phyloP scores from a whole-genome alignment of 257 asterid genomes.

The Schizonepeta tenuifolia region DNA sequence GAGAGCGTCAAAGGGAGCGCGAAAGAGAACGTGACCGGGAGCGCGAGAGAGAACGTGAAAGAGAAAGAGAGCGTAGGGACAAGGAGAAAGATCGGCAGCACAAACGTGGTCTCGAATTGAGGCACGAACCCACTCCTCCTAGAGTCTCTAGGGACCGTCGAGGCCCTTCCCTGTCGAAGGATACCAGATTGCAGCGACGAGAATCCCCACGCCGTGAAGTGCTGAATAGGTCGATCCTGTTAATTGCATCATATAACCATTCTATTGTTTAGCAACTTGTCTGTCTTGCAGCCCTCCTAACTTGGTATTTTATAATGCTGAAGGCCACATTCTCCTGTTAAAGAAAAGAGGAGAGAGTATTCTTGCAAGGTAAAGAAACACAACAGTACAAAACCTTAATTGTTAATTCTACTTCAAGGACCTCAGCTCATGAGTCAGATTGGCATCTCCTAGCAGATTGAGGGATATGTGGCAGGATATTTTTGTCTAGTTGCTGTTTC shows the following conservation, averaged over 20 bases:
- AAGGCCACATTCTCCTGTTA: conserved; percentile 97
- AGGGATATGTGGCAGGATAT: conserved; percentile 29
- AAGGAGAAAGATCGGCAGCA: conserved; percentile 70
- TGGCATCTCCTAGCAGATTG: conserved; percentile 28
- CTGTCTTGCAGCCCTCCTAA: conserved; percentile 74
- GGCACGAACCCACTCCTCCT: conserved; percentile 75
- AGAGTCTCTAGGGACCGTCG: conserved; percentile 80
- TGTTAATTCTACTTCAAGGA: conserved; percentile 30
- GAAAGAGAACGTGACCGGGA: conserved; percentile 59
- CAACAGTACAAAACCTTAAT: conserved; percentile 40
- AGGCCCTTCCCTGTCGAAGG: conserved; percentile 75
- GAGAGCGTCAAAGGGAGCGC: conserved; percentile 58
- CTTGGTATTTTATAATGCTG: conserved; percentile 82
- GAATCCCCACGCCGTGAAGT: conserved; percentile 89
- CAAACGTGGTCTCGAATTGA: conserved; percentile 64
- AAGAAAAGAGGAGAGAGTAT: conserved; percentile 92
- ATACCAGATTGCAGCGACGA: conserved; percentile 61
- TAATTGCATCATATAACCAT: conserved; percentile 62
- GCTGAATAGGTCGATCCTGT: conserved; percentile 87
- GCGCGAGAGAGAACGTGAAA: conserved; percentile 61
- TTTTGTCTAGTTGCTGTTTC: conserved; percentile 31
- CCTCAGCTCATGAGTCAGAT: conserved; percentile 19
- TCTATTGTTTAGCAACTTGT: conserved; percentile 66
- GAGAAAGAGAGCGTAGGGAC: conserved; percentile 68
- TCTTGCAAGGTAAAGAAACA: conserved; percentile 89